Conservation (phyloP, 345 rosid genomes). For the Populus pruinosa region DNA sequence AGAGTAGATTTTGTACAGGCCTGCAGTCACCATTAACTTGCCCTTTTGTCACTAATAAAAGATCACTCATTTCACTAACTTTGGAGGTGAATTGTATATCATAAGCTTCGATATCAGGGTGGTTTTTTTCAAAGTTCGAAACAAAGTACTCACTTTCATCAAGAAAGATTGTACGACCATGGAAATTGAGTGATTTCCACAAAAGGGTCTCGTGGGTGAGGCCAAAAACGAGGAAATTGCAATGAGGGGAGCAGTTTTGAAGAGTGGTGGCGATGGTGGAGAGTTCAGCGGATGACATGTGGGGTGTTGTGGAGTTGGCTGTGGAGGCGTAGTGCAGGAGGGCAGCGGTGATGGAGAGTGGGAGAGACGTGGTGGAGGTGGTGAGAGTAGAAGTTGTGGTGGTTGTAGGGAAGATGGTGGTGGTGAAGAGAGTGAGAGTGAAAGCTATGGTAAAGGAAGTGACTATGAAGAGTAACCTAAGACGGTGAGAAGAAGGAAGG, state of each 20-base stretch:
- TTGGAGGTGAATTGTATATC: slow-evolving; percentile 74
- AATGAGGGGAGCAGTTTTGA: slow-evolving; percentile 38
- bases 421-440: slow-evolving; percentile 57
- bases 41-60: slow-evolving; percentile 36
- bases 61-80: slow-evolving; percentile 46
- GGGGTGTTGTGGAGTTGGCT: slow-evolving; percentile 44
- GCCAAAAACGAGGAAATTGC: slow-evolving; percentile 76
- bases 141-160: slow-evolving; percentile 70
- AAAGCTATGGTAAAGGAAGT: slow-evolving; percentile 69
- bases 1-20: slow-evolving; percentile 85
- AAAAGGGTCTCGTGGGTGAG: slow-evolving; percentile 79
- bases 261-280: slow-evolving; percentile 48
- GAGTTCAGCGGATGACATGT: slow-evolving; percentile 70
- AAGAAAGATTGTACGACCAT: slow-evolving; percentile 70
- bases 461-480: slow-evolving; percentile 53
- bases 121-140: slow-evolving; percentile 54
- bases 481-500: slow-evolving; percentile 38
- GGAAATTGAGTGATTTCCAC: slow-evolving; percentile 69
- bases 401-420: slow-evolving; percentile 28
- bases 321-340: slow-evolving; percentile 71
- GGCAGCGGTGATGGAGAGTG: slow-evolving; percentile 48
- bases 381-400: slow-evolving; percentile 21
- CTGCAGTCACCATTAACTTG: slow-evolving; percentile 49
- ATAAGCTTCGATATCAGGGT: slow-evolving; percentile 69
- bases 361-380: slow-evolving; percentile 31